Evolutionary conservation across 176 grass and related monocot species (phyloP).

Genomic region (Lolium perenne): DNA sequence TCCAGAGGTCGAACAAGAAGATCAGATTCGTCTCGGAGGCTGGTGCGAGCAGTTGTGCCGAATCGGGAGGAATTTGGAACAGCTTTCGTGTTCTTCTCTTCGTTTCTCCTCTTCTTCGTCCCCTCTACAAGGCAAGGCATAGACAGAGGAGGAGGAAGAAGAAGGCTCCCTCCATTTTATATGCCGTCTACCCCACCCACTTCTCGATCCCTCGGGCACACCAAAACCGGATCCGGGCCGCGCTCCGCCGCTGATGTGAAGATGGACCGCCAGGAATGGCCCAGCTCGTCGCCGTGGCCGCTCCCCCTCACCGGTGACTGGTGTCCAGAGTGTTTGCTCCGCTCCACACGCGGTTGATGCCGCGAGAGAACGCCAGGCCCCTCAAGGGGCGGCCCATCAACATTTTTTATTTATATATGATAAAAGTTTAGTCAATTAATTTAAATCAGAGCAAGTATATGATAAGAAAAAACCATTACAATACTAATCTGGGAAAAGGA

Average conservation of each 20-base stretch:
- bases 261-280: background rate
- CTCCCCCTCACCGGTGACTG: background rate
- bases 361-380: background rate
- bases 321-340: background rate
- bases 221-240: slow-evolving; percentile 37
- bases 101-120: slow-evolving; percentile 33
- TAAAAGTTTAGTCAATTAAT: no score
- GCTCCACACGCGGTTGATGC: slow-evolving; percentile 23
- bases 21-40: background rate
- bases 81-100: slow-evolving; percentile 6
- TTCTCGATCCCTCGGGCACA: slow-evolving; percentile 42
- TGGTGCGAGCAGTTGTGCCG: background rate
- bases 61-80: slow-evolving; percentile 33
- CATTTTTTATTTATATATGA: background rate
- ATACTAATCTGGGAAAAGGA: no score
- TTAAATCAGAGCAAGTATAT: no score
- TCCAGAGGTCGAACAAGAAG: background rate
- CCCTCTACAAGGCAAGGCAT: background rate
- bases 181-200: slow-evolving; percentile 31
- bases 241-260: background rate
- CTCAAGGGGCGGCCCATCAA: background rate
- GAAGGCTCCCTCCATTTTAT: slow-evolving; percentile 42
- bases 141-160: slow-evolving; percentile 28
- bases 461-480: no score
- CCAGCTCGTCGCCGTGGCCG: slow-evolving; percentile 10